Conservation (phyloP, 306 rosid genomes). For the Ormosia emarginata region DNA sequence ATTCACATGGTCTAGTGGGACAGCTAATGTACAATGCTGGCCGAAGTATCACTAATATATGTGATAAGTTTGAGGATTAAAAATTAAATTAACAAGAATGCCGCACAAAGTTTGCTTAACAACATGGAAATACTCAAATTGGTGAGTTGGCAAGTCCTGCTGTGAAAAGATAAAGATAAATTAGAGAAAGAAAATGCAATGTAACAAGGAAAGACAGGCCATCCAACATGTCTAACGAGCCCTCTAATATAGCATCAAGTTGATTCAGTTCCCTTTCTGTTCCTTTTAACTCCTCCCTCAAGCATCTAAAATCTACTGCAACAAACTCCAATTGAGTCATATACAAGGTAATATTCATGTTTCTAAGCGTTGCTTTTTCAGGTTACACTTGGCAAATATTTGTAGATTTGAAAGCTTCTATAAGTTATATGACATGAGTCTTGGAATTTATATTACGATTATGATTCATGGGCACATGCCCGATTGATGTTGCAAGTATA, state of each 20-base stretch:
- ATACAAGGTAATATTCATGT: conserved; percentile 24
- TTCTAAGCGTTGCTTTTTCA: neutral
- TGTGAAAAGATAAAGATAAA: neutral
- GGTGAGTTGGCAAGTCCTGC: conserved; percentile 45
- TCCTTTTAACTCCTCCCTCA: conserved; percentile 4
- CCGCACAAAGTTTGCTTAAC: conserved; percentile 42
- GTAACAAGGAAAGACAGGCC: conserved; percentile 32
- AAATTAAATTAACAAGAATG: conserved; percentile 10
- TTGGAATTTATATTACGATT: neutral
- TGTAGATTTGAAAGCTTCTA: neutral
- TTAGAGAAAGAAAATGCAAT: neutral
- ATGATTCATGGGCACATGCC: neutral
- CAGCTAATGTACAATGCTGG: conserved; percentile 14
- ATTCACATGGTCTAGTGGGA: neutral
- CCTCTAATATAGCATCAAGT: conserved; percentile 23
- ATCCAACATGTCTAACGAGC: conserved; percentile 19
- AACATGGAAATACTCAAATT: conserved; percentile 33
- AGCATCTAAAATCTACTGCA: conserved; percentile 15
- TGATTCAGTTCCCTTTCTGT: conserved; percentile 13
- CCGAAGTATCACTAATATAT: conserved; percentile 17
- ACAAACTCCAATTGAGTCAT: neutral
- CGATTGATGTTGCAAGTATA: neutral
- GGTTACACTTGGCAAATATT: neutral
- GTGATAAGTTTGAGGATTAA: conserved; percentile 33
- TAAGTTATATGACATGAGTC: neutral